Conservation (phyloP, 176 grass and related monocot species). For the Tillandsia fasciculata region DNA sequence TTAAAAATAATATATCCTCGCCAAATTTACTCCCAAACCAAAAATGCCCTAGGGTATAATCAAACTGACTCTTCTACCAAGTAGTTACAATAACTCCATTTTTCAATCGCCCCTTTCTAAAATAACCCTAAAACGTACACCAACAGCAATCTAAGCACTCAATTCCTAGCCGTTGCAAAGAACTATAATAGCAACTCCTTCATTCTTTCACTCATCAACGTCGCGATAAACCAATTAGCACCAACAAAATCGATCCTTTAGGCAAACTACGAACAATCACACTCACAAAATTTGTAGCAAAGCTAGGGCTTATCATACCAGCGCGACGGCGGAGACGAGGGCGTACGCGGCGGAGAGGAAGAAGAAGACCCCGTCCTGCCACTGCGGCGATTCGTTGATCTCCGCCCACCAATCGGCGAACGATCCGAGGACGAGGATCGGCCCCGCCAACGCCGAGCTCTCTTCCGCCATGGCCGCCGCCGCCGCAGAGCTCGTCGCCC, state of each 20-base stretch:
- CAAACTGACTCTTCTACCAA: no score
- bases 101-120: background rate
- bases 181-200: no score
- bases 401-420: conserved; percentile 62
- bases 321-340: conserved; percentile 58
- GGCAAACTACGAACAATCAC: conserved; percentile 9
- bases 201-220: no score
- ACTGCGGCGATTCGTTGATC: conserved; percentile 49
- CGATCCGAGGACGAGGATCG: background rate
- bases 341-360: conserved; percentile 71
- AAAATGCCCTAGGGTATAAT: no score
- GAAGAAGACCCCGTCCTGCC: conserved; percentile 73
- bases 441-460: background rate
- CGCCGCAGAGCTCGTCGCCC: conserved; percentile 1
- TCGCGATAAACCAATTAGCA: no score
- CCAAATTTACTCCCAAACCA: no score
- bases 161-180: no score
- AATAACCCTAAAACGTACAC: background rate
- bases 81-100: background rate
- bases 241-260: no score
- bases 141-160: no score
- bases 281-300: background rate
- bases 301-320: conserved; percentile 28
- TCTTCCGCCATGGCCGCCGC: background rate
- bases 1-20: no score